Evolutionary conservation across 306 rosid species (phyloP).

Genomic region (Vicia villosa): DNA sequence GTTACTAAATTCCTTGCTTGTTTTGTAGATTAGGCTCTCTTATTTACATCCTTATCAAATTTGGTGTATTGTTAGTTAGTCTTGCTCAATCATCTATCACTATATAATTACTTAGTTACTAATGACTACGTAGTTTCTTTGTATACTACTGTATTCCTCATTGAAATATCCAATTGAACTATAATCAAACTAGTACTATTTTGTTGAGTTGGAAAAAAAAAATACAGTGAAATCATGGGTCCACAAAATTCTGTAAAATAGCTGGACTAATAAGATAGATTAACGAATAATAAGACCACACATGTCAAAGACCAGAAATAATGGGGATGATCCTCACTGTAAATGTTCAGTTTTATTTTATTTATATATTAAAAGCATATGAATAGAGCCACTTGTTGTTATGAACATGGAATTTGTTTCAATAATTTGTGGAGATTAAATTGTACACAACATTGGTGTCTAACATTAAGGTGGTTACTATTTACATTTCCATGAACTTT

Average conservation of each 20-base stretch:
- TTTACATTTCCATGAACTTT: background rate
- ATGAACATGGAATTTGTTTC: background rate
- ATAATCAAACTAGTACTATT: background rate
- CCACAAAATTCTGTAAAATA: background rate
- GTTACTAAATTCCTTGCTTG: background rate
- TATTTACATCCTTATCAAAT: constrained; percentile 32
- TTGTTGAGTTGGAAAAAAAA: background rate
- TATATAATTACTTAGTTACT: background rate
- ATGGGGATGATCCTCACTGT: background rate
- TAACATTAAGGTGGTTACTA: background rate
- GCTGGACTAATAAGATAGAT: background rate
- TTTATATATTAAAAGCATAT: background rate
- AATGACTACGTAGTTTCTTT: background rate
- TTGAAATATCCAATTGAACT: background rate
- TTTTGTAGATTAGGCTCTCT: background rate
- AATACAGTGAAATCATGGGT: background rate
- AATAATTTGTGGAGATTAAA: background rate
- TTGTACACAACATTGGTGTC: background rate
- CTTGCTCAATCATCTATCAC: constrained; percentile 27
- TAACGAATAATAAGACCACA: background rate
- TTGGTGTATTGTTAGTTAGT: constrained; percentile 44
- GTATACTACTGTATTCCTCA: background rate
- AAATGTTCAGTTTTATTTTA: no score
- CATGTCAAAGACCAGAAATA: background rate
- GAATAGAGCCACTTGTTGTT: background rate